A percentile compares a stretch with the other conserved stretches of the same genome.
Conservation (phyloP, 345 rosid genomes). For the Balakata baccata region DNA sequence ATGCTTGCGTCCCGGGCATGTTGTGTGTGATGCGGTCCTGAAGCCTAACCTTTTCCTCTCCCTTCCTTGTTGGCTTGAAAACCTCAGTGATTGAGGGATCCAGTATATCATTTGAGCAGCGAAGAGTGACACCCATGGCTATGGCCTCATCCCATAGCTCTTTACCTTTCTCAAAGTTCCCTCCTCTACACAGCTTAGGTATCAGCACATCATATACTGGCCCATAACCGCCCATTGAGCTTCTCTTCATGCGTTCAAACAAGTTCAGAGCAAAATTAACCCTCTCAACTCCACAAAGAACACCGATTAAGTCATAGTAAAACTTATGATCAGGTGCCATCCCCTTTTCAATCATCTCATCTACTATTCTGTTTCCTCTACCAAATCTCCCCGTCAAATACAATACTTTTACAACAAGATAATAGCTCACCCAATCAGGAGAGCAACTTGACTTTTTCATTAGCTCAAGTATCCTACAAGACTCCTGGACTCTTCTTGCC, state of each 20-base stretch:
- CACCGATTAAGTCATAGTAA: slow-evolving; percentile 66
- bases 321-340: slow-evolving; percentile 57
- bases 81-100: slow-evolving; percentile 59
- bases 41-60: slow-evolving; percentile 36
- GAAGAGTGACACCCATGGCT: slow-evolving; percentile 37
- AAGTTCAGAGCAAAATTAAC: slow-evolving; percentile 61
- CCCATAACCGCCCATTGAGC: slow-evolving; percentile 55
- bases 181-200: slow-evolving; percentile 73
- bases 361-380: slow-evolving; percentile 66
- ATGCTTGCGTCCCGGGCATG: slow-evolving; percentile 22
- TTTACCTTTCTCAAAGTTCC: slow-evolving; percentile 66
- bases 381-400: slow-evolving; percentile 82
- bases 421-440: slow-evolving; percentile 70
- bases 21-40: slow-evolving; percentile 28
- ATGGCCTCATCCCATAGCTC: slow-evolving; percentile 76
- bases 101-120: slow-evolving; percentile 46
- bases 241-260: slow-evolving; percentile 69
- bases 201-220: slow-evolving; percentile 69
- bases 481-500: slow-evolving; percentile 75
- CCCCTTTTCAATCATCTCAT: slow-evolving; percentile 68
- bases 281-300: slow-evolving; percentile 77
- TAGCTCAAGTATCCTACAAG: slow-evolving; percentile 53
- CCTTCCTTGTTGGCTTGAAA: slow-evolving; percentile 53
- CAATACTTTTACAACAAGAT: slow-evolving; percentile 66
- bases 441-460: slow-evolving; percentile 64